Evolutionary conservation across 2,329 filamentous ascomycete genomes (phyloP).

Genomic region (Monosporascus sp.): DNA sequence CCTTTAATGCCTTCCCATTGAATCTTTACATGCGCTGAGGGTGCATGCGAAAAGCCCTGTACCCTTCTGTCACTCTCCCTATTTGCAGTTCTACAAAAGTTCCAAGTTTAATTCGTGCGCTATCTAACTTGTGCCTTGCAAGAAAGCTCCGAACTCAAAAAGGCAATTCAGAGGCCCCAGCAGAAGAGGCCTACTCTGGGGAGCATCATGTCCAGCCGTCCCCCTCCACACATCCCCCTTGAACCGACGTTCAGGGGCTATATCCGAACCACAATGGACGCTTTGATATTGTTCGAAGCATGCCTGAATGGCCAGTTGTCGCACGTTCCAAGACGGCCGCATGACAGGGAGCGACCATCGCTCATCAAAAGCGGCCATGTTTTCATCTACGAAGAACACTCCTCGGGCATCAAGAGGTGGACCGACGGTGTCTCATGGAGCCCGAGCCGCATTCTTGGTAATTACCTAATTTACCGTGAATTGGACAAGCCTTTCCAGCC

Average conservation of each 20-base stretch:
- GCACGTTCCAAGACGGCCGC: conserved; percentile 78
- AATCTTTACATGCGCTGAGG: no score
- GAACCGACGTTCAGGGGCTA: conserved; percentile 64
- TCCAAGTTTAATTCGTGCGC: no score
- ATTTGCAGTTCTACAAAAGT: no score
- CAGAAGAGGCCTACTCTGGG: not conserved
- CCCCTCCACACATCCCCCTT: conserved; percentile 35
- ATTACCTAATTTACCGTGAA: conserved; percentile 82
- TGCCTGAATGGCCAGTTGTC: conserved; percentile 65
- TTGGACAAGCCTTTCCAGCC: conserved; percentile 72
- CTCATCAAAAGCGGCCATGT: conserved; percentile 81
- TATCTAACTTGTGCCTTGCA: no score
- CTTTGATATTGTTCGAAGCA: conserved; percentile 74
- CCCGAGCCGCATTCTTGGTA: conserved; percentile 77
- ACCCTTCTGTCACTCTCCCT: not conserved
- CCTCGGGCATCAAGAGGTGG: conserved; percentile 90
- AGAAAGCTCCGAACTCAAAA: not conserved
- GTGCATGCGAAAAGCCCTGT: no score
- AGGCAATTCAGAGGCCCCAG: not conserved
- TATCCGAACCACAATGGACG: conserved; percentile 67
- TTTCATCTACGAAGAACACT: conserved; percentile 88
- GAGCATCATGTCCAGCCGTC: conserved; percentile 22
- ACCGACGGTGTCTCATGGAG: conserved; percentile 91
- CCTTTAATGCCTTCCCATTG: no score
- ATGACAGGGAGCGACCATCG: conserved; percentile 73